Conservation (phyloP, 2,329 filamentous ascomycete genomes). For the Penicillium digitatum region DNA sequence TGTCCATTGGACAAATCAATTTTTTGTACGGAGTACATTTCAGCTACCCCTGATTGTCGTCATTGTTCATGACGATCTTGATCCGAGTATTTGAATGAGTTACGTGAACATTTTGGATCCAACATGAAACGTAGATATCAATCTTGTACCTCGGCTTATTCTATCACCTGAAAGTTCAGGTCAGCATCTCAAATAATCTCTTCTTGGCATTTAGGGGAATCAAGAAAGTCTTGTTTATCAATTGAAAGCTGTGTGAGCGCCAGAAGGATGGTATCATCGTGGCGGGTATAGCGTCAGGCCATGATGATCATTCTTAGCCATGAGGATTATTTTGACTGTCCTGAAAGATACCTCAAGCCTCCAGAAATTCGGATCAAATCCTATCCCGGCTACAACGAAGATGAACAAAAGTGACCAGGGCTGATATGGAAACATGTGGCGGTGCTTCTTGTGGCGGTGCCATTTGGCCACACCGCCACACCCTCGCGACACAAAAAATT, state of each 20-base stretch:
- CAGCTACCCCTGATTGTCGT: not conserved
- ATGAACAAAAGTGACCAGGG: not conserved
- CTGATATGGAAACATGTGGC: slow-evolving; percentile 10
- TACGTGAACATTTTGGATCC: slow-evolving; percentile 3
- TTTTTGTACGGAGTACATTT: not conserved
- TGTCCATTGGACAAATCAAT: not conserved
- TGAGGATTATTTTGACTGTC: not conserved
- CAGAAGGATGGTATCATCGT: not conserved
- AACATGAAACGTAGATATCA: not conserved
- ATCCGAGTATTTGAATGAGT: not conserved
- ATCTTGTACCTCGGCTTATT: not conserved
- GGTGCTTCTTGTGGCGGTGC: slow-evolving; percentile 8
- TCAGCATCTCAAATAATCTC: not conserved
- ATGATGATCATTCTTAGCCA: not conserved
- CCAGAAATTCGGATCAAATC: not conserved
- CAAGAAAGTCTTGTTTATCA: not conserved
- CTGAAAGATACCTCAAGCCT: not conserved
- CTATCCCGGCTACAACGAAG: not conserved
- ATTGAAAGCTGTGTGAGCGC: not conserved
- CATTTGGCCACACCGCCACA: slow-evolving; percentile 18
- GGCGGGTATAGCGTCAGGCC: not conserved
- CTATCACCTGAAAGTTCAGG: not conserved
- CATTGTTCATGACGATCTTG: not conserved
- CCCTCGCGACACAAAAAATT: slow-evolving; percentile 29
- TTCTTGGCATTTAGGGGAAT: not conserved